Evolutionary conservation across 164 flowering plant genomes (phyloP).

Genomic region (Cinnamomum micranthum): DNA sequence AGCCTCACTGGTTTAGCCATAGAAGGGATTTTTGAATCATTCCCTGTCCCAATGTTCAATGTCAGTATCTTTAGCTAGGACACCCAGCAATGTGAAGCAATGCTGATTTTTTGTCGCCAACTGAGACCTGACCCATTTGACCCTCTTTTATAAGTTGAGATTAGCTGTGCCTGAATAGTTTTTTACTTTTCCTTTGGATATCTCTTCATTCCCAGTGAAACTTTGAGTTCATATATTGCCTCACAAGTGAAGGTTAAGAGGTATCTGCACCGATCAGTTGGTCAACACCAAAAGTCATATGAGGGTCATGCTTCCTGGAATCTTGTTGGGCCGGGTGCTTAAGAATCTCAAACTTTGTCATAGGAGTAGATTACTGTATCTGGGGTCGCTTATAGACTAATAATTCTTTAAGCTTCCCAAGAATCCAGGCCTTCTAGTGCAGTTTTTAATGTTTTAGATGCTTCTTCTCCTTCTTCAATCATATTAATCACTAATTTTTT

Average conservation of each 20-base stretch:
- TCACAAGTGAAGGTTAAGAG: constrained; percentile 19
- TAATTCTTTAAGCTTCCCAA: neutral
- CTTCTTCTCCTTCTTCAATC: constrained; percentile 27
- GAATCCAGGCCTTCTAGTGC: constrained; percentile 34
- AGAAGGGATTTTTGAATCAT: too few relatives aligned
- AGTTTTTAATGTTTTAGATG: constrained; percentile 33
- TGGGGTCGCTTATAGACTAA: constrained; percentile 1
- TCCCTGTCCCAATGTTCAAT: too few relatives aligned
- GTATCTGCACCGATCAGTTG: constrained; percentile 11
- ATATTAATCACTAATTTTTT: neutral
- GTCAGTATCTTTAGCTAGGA: too few relatives aligned
- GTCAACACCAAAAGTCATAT: constrained; percentile 12
- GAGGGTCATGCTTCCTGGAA: constrained; percentile 32
- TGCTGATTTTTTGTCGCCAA: too few relatives aligned
- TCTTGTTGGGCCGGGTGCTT: constrained; percentile 33
- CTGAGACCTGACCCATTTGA: too few relatives aligned
- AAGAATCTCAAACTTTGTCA: constrained; percentile 5
- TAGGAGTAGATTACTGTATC: neutral
- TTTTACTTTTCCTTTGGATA: too few relatives aligned
- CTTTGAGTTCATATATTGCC: neutral
- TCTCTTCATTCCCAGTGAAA: neutral
- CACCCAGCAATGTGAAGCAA: too few relatives aligned
- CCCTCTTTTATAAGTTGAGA: too few relatives aligned
- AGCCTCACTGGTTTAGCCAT: too few relatives aligned
- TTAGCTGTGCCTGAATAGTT: too few relatives aligned